Evolutionary conservation across 257 asterid genomes (phyloP).

Genomic region (Gentiana dahurica): DNA sequence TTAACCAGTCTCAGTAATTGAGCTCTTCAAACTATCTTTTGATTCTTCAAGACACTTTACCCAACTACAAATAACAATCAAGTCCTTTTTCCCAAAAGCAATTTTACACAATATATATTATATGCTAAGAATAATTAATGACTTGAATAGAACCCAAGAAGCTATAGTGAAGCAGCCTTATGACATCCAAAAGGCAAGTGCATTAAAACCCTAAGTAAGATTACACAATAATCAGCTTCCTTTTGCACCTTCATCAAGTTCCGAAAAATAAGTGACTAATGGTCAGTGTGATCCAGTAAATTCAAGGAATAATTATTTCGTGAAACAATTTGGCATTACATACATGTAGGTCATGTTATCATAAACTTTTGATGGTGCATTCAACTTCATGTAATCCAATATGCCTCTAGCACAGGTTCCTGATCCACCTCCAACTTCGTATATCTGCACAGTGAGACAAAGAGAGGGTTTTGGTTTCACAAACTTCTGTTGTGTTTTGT

Average conservation of each 20-base stretch:
- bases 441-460: conserved; percentile 46
- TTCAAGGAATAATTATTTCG: neutral
- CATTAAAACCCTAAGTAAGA: too few species aligned
- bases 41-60: too few species aligned
- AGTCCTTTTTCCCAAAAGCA: too few species aligned
- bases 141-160: too few species aligned
- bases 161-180: too few species aligned
- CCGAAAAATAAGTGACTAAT: neutral
- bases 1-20: too few species aligned
- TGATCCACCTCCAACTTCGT: conserved; percentile 99
- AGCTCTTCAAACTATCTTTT: too few species aligned
- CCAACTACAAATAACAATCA: too few species aligned
- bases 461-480: neutral
- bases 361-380: conserved; percentile 92
- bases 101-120: too few species aligned
- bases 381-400: conserved; percentile 87
- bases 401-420: conserved; percentile 98
- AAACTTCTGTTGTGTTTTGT: conserved; percentile 1
- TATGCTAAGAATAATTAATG: too few species aligned
- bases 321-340: conserved; percentile 15
- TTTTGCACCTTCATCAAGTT: neutral
- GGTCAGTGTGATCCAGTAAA: neutral
- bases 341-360: conserved; percentile 78
- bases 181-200: too few species aligned
- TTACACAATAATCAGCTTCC: neutral